Conservation (phyloP, 2,329 filamentous ascomycete genomes). For the Akanthomyces uredinophilus region DNA sequence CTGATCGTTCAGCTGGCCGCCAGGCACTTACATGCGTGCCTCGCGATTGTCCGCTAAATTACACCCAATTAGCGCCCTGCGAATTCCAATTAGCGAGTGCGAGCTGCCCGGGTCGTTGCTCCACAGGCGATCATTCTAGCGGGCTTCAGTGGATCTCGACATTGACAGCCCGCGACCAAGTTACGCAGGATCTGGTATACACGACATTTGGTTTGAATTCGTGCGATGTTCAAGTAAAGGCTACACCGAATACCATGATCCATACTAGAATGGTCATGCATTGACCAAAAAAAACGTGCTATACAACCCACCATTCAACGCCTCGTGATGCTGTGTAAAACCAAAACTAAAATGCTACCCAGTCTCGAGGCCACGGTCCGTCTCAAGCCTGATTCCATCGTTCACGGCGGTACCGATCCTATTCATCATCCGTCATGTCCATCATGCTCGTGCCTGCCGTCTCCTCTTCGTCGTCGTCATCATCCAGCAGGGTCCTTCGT, state of each 20-base stretch:
- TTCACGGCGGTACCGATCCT: conserved; percentile 1
- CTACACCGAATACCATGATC: too few species aligned
- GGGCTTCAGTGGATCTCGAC: not conserved
- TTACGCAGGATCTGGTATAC: too few species aligned
- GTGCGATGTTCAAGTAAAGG: too few species aligned
- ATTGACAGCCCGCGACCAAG: too few species aligned
- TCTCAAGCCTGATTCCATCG: not conserved
- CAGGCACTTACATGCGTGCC: not conserved
- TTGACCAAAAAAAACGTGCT: not conserved
- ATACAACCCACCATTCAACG: conserved; percentile 8
- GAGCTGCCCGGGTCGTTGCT: not conserved
- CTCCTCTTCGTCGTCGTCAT: conserved; percentile 31
- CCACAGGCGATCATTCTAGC: not conserved
- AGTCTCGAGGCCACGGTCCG: not conserved
- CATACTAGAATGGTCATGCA: not conserved
- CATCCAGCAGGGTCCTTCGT: conserved; percentile 28
- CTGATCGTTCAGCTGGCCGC: not conserved
- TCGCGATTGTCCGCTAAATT: not conserved
- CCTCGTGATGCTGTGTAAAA: not conserved
- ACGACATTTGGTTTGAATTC: too few species aligned
- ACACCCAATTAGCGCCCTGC: not conserved
- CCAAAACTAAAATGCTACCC: not conserved
- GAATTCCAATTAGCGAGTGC: not conserved
- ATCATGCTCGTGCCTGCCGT: conserved; percentile 44
- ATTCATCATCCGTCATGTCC: conserved; percentile 53